Percentiles rank a stretch among this genome's conserved stretches.
These are phyloP conservation scores for Starmerella davenportii DNA, from an alignment of 805 yeast species.

Conservation along the genomic window DNA sequence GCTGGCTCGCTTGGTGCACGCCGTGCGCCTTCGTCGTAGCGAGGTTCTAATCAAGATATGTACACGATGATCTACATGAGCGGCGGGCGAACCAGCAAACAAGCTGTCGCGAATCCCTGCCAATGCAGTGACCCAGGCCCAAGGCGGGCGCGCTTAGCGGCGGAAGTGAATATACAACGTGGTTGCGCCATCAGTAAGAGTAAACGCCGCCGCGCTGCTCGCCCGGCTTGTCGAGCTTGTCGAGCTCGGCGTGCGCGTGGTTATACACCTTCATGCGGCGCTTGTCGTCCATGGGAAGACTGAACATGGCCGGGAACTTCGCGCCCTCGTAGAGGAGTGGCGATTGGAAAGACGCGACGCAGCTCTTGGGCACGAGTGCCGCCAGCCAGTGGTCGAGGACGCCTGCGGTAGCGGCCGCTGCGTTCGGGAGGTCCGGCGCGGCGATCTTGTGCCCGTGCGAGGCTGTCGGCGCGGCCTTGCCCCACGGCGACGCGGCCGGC, in stretches of 20 bases:
- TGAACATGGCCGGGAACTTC: slow-evolving; percentile 14
- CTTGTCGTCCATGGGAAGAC: slow-evolving; percentile 13
- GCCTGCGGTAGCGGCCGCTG: slow-evolving; percentile 1
- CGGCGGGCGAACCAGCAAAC: too few species aligned
- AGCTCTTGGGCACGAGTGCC: slow-evolving; percentile 2
- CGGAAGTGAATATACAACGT: too few species aligned
- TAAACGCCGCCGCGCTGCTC: background rate
- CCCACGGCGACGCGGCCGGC: slow-evolving; percentile 9
- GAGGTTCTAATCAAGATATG: too few species aligned
- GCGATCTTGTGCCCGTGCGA: slow-evolving; percentile 4
- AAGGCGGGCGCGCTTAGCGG: too few species aligned
- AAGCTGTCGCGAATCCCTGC: too few species aligned
- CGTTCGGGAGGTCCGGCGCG: slow-evolving; percentile 1
- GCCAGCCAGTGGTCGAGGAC: slow-evolving; percentile 4
- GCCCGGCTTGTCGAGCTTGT: slow-evolving; percentile 2
- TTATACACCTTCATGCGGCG: slow-evolving; percentile 10
- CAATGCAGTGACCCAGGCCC: too few species aligned
- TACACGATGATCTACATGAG: too few species aligned
- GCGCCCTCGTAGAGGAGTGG: slow-evolving; percentile 3
- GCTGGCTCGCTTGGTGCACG: too few species aligned
- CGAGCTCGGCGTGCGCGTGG: slow-evolving; percentile 11
- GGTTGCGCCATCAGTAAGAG: too few species aligned
- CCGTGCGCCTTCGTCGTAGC: too few species aligned
- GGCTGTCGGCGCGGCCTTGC: slow-evolving; percentile 4
- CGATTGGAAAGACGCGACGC: slow-evolving; percentile 6